A percentile compares a stretch with the other conserved stretches of the same genome.
phyloP scores from a whole-genome alignment of 371 early-diverging fungal species.

The Mortierella polycephala region DNA sequence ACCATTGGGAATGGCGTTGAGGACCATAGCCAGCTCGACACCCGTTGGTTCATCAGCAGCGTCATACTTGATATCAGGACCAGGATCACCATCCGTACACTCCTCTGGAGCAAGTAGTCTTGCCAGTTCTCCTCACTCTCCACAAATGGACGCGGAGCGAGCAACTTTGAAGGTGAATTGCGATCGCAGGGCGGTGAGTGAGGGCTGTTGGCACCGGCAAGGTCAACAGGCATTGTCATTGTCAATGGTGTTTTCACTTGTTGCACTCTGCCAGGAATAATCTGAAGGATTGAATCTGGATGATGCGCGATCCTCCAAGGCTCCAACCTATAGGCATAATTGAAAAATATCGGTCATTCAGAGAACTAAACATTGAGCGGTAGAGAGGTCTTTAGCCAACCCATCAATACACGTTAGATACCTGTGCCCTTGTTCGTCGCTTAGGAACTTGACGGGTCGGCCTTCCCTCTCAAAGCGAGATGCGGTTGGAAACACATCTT shows the following conservation, averaged over 20 bases:
- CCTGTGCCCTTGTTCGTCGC: slow-evolving; percentile 33
- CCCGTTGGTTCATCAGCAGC: slow-evolving; percentile 12
- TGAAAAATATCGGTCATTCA: background rate
- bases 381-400: background rate
- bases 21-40: slow-evolving; percentile 12
- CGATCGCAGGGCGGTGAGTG: background rate
- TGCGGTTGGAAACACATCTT: slow-evolving; percentile 40
- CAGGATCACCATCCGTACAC: slow-evolving; percentile 17
- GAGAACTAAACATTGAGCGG: background rate
- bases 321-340: slow-evolving; percentile 12
- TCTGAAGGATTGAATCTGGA: slow-evolving; percentile 23
- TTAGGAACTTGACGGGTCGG: slow-evolving; percentile 23
- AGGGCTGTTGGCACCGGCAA: background rate
- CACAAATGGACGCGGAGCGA: background rate
- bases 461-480: slow-evolving; percentile 35
- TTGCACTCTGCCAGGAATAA: slow-evolving; percentile 6
- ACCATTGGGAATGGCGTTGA: slow-evolving; percentile 13
- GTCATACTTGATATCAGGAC: slow-evolving; percentile 6
- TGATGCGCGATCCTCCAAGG: slow-evolving; percentile 26
- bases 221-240: no score
- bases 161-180: background rate
- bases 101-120: slow-evolving; percentile 25
- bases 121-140: slow-evolving; percentile 28
- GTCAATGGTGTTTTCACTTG: background rate
- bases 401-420: background rate